A percentile compares a stretch with the other conserved stretches of the same genome.
Evolutionary conservation across 805 yeast genomes (phyloP).

Genomic region (Yarrowia bubula): DNA sequence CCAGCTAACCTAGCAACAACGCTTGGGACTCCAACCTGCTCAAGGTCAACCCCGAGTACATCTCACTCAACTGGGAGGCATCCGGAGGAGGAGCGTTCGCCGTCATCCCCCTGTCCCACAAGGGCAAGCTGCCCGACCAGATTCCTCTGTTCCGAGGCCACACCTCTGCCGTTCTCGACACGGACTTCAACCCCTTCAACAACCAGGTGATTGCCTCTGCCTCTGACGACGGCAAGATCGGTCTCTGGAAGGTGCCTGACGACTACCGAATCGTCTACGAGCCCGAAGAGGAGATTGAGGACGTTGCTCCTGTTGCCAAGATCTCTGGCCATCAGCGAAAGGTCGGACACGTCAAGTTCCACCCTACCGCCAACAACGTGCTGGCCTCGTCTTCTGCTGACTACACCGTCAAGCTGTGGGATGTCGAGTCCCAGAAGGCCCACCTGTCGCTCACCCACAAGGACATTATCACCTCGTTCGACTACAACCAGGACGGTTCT

Average conservation of each 20-base stretch:
- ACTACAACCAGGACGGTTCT: conserved; percentile 87
- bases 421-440: conserved; percentile 70
- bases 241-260: conserved; percentile 84
- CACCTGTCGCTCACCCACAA: conserved; percentile 75
- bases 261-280: conserved; percentile 54
- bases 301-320: conserved; percentile 66
- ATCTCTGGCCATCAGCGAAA: conserved; percentile 87
- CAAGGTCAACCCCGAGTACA: conserved; percentile 78
- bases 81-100: conserved; percentile 99
- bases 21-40: conserved; percentile 96
- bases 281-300: conserved; percentile 56
- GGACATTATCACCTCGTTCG: conserved; percentile 89
- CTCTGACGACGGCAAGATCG: conserved; percentile 79
- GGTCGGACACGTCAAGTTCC: conserved; percentile 88
- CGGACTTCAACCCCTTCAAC: conserved; percentile 92
- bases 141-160: conserved; percentile 95
- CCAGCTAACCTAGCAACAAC: conserved; percentile 53
- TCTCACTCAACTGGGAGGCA: conserved; percentile 88
- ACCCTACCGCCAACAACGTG: conserved; percentile 83
- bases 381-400: conserved; percentile 90
- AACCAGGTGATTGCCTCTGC: conserved; percentile 70
- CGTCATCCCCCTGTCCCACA: conserved; percentile 78
- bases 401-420: conserved; percentile 89
- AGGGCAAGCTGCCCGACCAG: conserved; percentile 89
- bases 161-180: conserved; percentile 90